Conservation (phyloP, 345 rosid genomes). For the Bretschneidera sinensis region DNA sequence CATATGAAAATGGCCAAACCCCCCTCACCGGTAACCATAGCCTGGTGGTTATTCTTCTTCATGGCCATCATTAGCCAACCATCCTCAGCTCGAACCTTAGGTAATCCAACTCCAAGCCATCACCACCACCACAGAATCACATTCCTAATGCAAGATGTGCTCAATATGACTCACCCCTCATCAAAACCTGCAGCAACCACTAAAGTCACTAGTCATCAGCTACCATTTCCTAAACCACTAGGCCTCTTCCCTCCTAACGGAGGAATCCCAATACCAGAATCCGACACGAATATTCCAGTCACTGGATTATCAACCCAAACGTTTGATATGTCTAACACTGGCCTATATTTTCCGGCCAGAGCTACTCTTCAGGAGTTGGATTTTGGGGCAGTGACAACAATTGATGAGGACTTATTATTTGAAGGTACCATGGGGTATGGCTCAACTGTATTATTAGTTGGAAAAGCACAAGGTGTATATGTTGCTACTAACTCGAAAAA, state of each 20-base stretch:
- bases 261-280: conserved; percentile 42
- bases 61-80: conserved; percentile 17
- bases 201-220: conserved; percentile 19
- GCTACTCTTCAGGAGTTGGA: conserved; percentile 49
- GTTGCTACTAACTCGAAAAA: conserved; percentile 46
- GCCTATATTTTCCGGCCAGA: conserved; percentile 32
- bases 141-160: conserved; percentile 46
- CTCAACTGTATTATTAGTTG: conserved; percentile 13
- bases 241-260: conserved; percentile 42
- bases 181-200: conserved; percentile 27
- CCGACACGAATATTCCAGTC: conserved; percentile 14
- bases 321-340: conserved; percentile 22
- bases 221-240: conserved; percentile 46
- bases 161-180: conserved; percentile 23
- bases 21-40: conserved; percentile 1
- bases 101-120: conserved; percentile 12
- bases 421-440: conserved; percentile 14
- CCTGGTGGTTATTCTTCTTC: conserved; percentile 15
- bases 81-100: conserved; percentile 33
- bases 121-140: conserved; percentile 24
- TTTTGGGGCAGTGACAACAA: conserved; percentile 27
- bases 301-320: conserved; percentile 24
- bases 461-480: conserved; percentile 46
- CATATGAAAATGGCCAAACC: conserved; percentile 13
- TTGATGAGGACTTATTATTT: conserved; percentile 37